These are phyloP conservation scores for Chamaecrista fasciculata DNA, from an alignment of 306 rosid genomes.

Conservation along the genomic window DNA sequence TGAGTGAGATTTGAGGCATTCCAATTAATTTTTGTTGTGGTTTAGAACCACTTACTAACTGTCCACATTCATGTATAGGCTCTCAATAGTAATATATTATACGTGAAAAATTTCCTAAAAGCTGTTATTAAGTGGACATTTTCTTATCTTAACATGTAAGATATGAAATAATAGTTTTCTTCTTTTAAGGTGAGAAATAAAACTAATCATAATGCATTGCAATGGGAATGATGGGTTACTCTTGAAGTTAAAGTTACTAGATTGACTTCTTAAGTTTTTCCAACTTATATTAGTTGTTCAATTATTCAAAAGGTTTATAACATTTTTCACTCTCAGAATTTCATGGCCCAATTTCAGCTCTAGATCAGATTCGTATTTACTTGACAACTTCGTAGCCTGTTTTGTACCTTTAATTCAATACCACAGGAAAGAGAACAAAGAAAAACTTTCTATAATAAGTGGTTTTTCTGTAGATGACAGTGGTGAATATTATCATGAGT, in stretches of 20 bases:
- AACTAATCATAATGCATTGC: conserved; percentile 1
- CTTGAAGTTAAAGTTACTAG: conserved; percentile 17
- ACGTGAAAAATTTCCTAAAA: conserved; percentile 15
- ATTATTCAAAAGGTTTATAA: background rate
- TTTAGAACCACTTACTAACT: conserved; percentile 11
- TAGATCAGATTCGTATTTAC: conserved; percentile 15
- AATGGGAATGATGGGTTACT: background rate
- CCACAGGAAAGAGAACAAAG: conserved; percentile 20
- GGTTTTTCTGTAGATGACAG: conserved; percentile 37
- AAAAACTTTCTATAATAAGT: conserved; percentile 26
- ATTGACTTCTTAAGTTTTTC: conserved; percentile 7
- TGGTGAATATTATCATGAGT: conserved; percentile 34
- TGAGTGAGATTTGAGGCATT: conserved; percentile 18
- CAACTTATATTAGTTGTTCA: background rate
- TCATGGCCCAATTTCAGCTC: conserved; percentile 15
- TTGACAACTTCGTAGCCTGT: background rate
- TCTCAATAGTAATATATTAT: background rate
- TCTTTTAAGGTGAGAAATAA: conserved; percentile 18
- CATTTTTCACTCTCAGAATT: conserved; percentile 11
- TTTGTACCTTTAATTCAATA: conserved; percentile 15
- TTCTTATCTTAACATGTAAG: background rate
- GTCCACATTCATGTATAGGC: conserved; percentile 14
- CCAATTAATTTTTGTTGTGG: background rate
- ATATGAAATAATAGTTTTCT: conserved; percentile 4
- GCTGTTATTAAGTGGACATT: background rate